A percentile compares a stretch with the other conserved stretches of the same genome.
Conservation (phyloP, 176 grass and related monocot species). For the Typha latifolia region DNA sequence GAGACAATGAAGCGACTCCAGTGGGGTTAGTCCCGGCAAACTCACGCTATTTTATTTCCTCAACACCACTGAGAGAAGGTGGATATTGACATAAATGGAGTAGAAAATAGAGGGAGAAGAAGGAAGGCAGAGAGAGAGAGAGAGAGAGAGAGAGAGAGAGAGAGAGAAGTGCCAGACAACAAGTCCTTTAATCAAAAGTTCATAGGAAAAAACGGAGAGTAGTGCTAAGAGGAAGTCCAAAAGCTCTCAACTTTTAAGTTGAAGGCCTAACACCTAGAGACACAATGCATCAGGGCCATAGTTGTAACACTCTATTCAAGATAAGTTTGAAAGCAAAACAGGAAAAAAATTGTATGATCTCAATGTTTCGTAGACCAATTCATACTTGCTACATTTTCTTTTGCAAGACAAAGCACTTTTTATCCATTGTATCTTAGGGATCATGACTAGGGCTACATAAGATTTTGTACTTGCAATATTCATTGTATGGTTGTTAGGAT, state of each 20-base stretch:
- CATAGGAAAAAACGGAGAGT: constrained; percentile 33
- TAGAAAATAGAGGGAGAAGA: constrained; percentile 12
- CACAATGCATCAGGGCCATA: background rate
- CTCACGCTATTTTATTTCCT: constrained; percentile 7
- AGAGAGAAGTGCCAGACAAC: constrained; percentile 49
- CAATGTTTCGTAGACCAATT: no score
- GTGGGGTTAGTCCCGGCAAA: constrained; percentile 10
- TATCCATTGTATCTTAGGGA: no score
- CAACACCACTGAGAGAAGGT: constrained; percentile 5
- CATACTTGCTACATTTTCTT: no score
- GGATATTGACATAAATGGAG: constrained; percentile 9
- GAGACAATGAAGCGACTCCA: constrained; percentile 59
- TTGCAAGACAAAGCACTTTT: no score
- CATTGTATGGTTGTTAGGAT: no score
- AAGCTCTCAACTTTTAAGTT: constrained; percentile 21
- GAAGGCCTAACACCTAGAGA: background rate
- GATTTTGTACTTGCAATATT: no score
- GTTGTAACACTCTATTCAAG: no score
- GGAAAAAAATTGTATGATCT: no score
- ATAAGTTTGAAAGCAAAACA: no score
- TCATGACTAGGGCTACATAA: no score
- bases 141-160: constrained; percentile 32
- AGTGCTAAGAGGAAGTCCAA: constrained; percentile 22
- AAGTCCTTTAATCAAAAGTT: constrained; percentile 24
- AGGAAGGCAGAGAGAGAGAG: constrained; percentile 18